These are phyloP conservation scores for Neonectria punicea DNA, from an alignment of 2,329 filamentous ascomycete genomes.

Conservation along the genomic window DNA sequence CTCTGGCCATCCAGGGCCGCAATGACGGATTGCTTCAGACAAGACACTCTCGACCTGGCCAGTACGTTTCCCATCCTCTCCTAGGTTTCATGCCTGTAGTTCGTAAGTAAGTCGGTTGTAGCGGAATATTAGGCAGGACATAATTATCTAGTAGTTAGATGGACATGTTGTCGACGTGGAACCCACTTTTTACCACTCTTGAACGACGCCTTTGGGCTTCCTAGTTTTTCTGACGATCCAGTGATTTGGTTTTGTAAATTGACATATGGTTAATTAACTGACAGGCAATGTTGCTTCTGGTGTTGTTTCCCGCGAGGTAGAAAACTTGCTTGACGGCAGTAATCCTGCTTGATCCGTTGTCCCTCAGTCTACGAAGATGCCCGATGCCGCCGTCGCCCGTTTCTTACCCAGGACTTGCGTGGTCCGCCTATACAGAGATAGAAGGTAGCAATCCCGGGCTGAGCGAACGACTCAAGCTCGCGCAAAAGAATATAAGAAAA, in stretches of 20 bases:
- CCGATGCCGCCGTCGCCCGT: slow-evolving; percentile 14
- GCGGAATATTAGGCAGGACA: slow-evolving; percentile 16
- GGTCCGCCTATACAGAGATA: neutral
- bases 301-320: slow-evolving; percentile 52
- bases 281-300: slow-evolving; percentile 31
- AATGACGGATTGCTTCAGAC: slow-evolving; percentile 26
- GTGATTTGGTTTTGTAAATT: slow-evolving; percentile 30
- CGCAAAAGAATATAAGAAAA: slow-evolving; percentile 20
- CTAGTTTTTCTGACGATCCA: slow-evolving; percentile 22
- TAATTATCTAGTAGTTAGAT: slow-evolving; percentile 18
- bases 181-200: slow-evolving; percentile 10
- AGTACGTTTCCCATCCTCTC: slow-evolving; percentile 40
- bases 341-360: slow-evolving; percentile 71
- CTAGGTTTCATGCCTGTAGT: slow-evolving; percentile 33
- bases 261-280: slow-evolving; percentile 32
- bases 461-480: slow-evolving; percentile 12
- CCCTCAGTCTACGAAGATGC: slow-evolving; percentile 62
- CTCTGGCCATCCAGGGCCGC: slow-evolving; percentile 28
- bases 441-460: neutral
- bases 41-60: slow-evolving; percentile 26
- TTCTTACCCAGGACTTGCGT: slow-evolving; percentile 1
- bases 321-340: slow-evolving; percentile 60
- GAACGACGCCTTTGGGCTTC: slow-evolving; percentile 1
- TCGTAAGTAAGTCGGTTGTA: slow-evolving; percentile 29
- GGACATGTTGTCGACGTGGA: neutral